Evolutionary conservation across 768 basidiomycete species (phyloP).

Genomic region (Hypholoma sublateritium): DNA sequence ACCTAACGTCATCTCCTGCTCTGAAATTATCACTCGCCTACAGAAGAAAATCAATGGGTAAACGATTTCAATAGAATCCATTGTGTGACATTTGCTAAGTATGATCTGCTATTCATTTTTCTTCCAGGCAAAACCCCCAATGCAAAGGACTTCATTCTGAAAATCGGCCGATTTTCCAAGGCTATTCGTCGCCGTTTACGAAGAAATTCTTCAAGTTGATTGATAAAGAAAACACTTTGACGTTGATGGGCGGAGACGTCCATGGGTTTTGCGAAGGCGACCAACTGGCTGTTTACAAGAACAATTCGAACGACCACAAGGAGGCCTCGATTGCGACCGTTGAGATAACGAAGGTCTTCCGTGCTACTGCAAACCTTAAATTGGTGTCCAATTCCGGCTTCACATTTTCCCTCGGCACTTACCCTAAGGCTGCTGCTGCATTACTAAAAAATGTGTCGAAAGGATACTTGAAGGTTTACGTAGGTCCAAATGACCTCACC

Average conservation of each 20-base stretch:
- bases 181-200: neutral
- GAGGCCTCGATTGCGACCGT: too few relatives aligned
- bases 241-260: neutral
- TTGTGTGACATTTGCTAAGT: neutral
- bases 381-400: too few relatives aligned
- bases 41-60: neutral
- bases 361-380: too few relatives aligned
- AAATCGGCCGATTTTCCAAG: neutral
- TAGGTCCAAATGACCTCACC: too few relatives aligned
- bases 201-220: constrained; percentile 3
- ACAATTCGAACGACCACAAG: too few relatives aligned
- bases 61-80: too few relatives aligned
- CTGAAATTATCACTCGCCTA: neutral
- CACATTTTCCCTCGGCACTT: too few relatives aligned
- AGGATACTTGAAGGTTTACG: too few relatives aligned
- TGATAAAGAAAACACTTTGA: too few relatives aligned
- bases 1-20: neutral
- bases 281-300: neutral
- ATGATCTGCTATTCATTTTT: neutral
- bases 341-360: too few relatives aligned
- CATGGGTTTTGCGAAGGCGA: neutral
- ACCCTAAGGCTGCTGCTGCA: too few relatives aligned
- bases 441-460: too few relatives aligned
- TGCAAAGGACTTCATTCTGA: neutral
- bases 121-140: constrained; percentile 1